These are phyloP conservation scores for Coemansia sp. DNA, from an alignment of 192 early-diverging fungal genomes.

Conservation along the genomic window DNA sequence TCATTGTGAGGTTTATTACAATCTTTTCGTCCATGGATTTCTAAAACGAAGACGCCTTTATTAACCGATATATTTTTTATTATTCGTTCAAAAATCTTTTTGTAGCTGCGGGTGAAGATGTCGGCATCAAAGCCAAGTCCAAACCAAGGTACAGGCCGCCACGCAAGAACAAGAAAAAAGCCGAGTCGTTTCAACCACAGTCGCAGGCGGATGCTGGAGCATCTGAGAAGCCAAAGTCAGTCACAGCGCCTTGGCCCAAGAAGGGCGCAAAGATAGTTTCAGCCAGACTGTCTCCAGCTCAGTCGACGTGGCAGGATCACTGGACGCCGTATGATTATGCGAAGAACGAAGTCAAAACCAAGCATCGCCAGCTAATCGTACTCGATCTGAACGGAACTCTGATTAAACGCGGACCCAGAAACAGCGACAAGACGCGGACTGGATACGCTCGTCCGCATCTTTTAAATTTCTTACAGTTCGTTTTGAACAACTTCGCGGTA, in stretches of 20 bases:
- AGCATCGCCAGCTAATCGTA: conserved; percentile 58
- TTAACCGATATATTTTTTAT: not conserved
- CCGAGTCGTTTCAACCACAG: not conserved
- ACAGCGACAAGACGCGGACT: not conserved
- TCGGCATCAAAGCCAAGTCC: not conserved
- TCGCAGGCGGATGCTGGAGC: not conserved
- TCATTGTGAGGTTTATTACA: not conserved
- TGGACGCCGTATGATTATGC: conserved; percentile 19
- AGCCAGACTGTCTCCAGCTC: conserved; percentile 5
- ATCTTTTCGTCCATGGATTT: not conserved
- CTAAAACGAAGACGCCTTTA: not conserved
- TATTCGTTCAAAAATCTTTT: not conserved
- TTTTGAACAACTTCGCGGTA: conserved; percentile 62
- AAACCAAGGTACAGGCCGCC: conserved; percentile 22
- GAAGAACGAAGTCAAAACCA: conserved; percentile 27
- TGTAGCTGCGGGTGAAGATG: not conserved
- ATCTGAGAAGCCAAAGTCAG: not conserved
- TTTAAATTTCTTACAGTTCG: conserved; percentile 58
- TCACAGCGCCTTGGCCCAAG: not conserved
- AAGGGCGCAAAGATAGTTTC: not conserved
- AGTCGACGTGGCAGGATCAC: conserved; percentile 21
- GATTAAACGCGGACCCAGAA: conserved; percentile 45
- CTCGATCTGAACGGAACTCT: conserved; percentile 75
- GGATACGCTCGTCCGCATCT: conserved; percentile 57
- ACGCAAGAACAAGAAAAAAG: conserved; percentile 10